A percentile compares a stretch with the other conserved stretches of the same genome.
phyloP scores from a whole-genome alignment of 495 filamentous ascomycete genomes.

The Penicillium parvum region DNA sequence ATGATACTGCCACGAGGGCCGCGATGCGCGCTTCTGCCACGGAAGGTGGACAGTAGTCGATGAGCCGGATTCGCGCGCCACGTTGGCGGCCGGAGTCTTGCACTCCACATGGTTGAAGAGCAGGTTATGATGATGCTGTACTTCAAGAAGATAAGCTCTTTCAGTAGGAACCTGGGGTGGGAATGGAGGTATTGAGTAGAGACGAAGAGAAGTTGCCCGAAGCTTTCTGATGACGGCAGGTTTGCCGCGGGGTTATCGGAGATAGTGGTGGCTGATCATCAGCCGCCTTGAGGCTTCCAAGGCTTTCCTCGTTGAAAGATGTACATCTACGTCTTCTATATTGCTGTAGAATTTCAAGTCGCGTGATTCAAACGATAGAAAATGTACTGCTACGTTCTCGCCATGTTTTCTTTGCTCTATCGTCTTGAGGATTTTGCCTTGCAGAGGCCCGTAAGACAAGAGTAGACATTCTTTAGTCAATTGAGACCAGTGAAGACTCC shows the following conservation, averaged over 20 bases:
- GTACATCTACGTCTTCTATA: background rate
- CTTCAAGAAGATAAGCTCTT: too few species aligned
- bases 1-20: slow-evolving; percentile 32
- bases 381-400: too few species aligned
- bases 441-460: too few species aligned
- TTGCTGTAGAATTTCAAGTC: too few species aligned
- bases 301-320: too few species aligned
- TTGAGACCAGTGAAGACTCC: too few species aligned
- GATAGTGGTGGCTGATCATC: slow-evolving; percentile 18
- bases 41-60: slow-evolving; percentile 31
- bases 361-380: too few species aligned
- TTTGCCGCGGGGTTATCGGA: slow-evolving; percentile 31
- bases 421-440: too few species aligned
- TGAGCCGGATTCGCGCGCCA: slow-evolving; percentile 20
- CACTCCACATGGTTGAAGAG: slow-evolving; percentile 27
- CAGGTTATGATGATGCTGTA: background rate
- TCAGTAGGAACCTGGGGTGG: background rate
- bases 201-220: background rate
- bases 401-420: too few species aligned
- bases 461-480: too few species aligned
- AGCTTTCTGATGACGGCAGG: slow-evolving; percentile 24
- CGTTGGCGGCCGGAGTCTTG: slow-evolving; percentile 21
- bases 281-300: background rate
- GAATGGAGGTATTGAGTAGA: background rate
- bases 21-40: slow-evolving; percentile 23